These are phyloP conservation scores for Acanthochlamys bracteata DNA, from an alignment of 106 monocot species.

Conservation along the genomic window DNA sequence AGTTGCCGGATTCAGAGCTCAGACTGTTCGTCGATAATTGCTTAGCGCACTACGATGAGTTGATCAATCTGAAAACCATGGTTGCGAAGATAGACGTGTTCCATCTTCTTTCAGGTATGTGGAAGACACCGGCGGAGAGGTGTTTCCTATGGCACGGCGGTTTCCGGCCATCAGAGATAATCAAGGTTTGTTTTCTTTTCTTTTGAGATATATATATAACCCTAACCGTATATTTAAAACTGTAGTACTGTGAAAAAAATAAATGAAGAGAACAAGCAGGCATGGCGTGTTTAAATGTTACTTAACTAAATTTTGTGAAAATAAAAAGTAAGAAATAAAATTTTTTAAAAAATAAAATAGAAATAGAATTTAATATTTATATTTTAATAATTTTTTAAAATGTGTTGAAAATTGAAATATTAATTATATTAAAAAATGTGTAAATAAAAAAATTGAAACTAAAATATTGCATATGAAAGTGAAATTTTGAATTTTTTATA, in stretches of 20 bases:
- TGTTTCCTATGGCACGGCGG: constrained; percentile 75
- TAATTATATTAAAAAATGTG: too few relatives aligned
- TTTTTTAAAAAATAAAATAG: too few relatives aligned
- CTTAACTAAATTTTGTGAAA: too few relatives aligned
- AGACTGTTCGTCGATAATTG: constrained; percentile 38
- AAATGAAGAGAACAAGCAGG: not conserved
- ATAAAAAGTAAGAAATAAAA: too few relatives aligned
- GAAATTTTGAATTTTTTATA: too few relatives aligned
- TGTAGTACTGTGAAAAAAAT: not conserved
- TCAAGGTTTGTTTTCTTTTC: constrained; percentile 32
- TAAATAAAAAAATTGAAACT: too few relatives aligned
- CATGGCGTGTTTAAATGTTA: too few relatives aligned
- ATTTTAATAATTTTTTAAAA: too few relatives aligned
- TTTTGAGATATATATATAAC: not conserved
- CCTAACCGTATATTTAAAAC: not conserved
- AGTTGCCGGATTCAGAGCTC: constrained; percentile 44
- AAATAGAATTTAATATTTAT: too few relatives aligned
- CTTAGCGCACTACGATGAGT: constrained; percentile 38
- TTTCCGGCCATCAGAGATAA: constrained; percentile 62
- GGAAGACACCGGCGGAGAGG: constrained; percentile 65
- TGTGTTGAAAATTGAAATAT: too few relatives aligned
- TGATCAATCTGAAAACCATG: constrained; percentile 32
- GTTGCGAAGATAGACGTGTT: constrained; percentile 44
- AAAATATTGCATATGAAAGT: too few relatives aligned
- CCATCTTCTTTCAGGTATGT: constrained; percentile 70